Conservation (phyloP, 768 basidiomycete genomes). For the Kondoa malvinella region DNA sequence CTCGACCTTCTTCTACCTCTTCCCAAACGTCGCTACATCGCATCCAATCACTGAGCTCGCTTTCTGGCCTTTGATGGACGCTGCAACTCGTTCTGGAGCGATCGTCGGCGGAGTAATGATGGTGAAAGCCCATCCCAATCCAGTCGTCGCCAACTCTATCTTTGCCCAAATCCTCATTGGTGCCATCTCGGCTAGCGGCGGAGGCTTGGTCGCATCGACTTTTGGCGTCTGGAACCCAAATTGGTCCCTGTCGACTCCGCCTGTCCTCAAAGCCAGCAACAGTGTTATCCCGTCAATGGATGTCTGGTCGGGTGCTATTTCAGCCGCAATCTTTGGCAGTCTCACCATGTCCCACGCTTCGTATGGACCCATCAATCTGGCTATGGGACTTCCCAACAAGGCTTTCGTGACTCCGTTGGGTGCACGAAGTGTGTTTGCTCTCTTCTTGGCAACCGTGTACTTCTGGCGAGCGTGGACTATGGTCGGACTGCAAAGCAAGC, state of each 20-base stretch:
- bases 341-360: slow-evolving; percentile 15
- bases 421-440: slow-evolving; percentile 8
- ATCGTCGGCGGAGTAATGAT: slow-evolving; percentile 12
- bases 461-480: slow-evolving; percentile 6
- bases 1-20: slow-evolving; percentile 8
- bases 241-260: slow-evolving; percentile 14
- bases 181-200: slow-evolving; percentile 11
- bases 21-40: slow-evolving; percentile 7
- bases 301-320: slow-evolving; percentile 15
- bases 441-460: slow-evolving; percentile 17
- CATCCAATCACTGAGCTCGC: slow-evolving; percentile 2
- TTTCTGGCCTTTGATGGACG: slow-evolving; percentile 17
- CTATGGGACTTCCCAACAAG: slow-evolving; percentile 7
- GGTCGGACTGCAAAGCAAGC: not conserved
- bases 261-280: slow-evolving; percentile 14
- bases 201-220: slow-evolving; percentile 13
- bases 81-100: slow-evolving; percentile 10
- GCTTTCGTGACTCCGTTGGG: slow-evolving; percentile 17
- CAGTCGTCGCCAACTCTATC: slow-evolving; percentile 5
- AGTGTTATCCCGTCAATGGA: slow-evolving; percentile 16
- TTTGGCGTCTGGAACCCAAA: slow-evolving; percentile 18
- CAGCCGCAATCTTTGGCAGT: slow-evolving; percentile 14
- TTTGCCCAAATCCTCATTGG: slow-evolving; percentile 17
- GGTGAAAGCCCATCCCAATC: slow-evolving; percentile 9
- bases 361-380: slow-evolving; percentile 12